Evolutionary conservation across 495 filamentous ascomycete genomes (phyloP).

Genomic region (Penicillium herquei): DNA sequence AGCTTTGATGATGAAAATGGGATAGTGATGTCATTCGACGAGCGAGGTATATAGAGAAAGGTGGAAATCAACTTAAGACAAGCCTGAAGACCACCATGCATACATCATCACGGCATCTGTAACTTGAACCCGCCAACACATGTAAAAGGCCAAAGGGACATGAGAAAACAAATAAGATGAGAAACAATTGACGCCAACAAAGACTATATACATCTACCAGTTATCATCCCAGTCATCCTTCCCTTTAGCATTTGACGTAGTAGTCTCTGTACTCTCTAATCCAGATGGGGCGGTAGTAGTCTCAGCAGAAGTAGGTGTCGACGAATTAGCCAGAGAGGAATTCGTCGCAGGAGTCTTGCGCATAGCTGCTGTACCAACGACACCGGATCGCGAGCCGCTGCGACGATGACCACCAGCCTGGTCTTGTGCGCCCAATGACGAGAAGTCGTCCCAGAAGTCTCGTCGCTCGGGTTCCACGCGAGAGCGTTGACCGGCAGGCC

Average conservation of each 20-base stretch:
- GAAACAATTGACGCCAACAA: background rate
- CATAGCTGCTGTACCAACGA: conserved; percentile 74
- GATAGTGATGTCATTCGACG: conserved; percentile 7
- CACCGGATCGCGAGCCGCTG: conserved; percentile 31
- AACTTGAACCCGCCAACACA: conserved; percentile 2
- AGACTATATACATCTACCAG: conserved; percentile 46
- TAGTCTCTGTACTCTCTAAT: conserved; percentile 37
- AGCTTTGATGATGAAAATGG: too few species aligned
- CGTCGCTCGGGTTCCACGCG: conserved; percentile 63
- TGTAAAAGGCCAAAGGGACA: conserved; percentile 2
- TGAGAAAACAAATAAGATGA: background rate
- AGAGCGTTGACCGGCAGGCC: conserved; percentile 8
- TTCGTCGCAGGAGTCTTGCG: conserved; percentile 54
- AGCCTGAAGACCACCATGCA: conserved; percentile 3
- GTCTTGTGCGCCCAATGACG: conserved; percentile 56
- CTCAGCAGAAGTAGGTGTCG: conserved; percentile 20
- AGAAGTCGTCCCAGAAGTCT: conserved; percentile 87
- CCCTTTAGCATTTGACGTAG: conserved; percentile 32
- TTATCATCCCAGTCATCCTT: conserved; percentile 68
- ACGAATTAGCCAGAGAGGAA: conserved; percentile 18
- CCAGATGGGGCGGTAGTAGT: conserved; percentile 26
- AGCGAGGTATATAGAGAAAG: conserved; percentile 11
- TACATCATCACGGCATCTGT: conserved; percentile 13
- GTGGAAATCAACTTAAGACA: background rate
- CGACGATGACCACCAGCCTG: conserved; percentile 40